phyloP scores from a whole-genome alignment of 257 asterid species.

The Euphrasia confusa region DNA sequence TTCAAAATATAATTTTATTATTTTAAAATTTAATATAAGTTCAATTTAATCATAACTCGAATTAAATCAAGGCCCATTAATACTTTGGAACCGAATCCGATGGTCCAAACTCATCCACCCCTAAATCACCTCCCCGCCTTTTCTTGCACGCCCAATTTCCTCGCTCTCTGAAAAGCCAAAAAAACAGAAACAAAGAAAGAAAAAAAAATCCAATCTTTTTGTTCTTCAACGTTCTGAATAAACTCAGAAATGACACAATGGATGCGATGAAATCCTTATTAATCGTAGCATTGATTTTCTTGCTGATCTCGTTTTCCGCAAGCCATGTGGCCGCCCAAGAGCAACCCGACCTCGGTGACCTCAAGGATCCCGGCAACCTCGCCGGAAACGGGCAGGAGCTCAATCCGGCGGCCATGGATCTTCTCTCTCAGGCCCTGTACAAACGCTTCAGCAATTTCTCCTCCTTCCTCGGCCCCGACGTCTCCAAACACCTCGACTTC shows the following conservation, averaged over 20 bases:
- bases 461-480: slow-evolving; percentile 42
- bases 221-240: slow-evolving; percentile 6
- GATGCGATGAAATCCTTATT: slow-evolving; percentile 22
- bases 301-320: slow-evolving; percentile 15
- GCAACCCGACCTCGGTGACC: not conserved
- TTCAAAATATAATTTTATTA: no score
- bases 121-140: slow-evolving; percentile 84
- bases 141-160: slow-evolving; percentile 41
- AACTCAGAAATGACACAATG: slow-evolving; percentile 33
- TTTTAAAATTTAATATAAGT: no score
- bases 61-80: not conserved
- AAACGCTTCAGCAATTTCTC: slow-evolving; percentile 61
- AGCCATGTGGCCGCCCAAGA: slow-evolving; percentile 21
- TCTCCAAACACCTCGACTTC: slow-evolving; percentile 40
- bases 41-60: not conserved
- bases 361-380: slow-evolving; percentile 25
- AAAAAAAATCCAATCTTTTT: not conserved
- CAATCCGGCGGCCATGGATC: slow-evolving; percentile 40
- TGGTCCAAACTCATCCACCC: slow-evolving; percentile 34
- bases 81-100: slow-evolving; percentile 29
- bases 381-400: slow-evolving; percentile 1
- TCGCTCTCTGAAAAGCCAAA: not conserved
- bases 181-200: not conserved
- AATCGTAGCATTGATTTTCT: slow-evolving; percentile 9
- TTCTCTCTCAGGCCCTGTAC: slow-evolving; percentile 47